These are phyloP conservation scores for Diaporthe aspalathi DNA, from an alignment of 2,329 filamentous ascomycete species.

Conservation along the genomic window DNA sequence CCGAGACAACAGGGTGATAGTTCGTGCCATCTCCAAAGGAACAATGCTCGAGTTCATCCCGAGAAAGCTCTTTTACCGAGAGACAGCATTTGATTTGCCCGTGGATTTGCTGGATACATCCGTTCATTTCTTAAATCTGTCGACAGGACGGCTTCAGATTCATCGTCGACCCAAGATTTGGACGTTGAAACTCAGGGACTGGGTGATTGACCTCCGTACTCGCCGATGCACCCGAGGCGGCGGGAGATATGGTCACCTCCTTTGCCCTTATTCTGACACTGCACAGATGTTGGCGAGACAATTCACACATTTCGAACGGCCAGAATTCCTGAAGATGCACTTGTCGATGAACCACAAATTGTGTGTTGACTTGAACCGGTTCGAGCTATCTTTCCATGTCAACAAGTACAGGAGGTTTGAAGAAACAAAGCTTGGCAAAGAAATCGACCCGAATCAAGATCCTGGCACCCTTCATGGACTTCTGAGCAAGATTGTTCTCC, in stretches of 20 bases:
- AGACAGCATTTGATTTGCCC: slow-evolving; percentile 60
- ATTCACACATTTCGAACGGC: slow-evolving; percentile 63
- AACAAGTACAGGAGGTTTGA: slow-evolving; percentile 55
- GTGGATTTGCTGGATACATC: slow-evolving; percentile 60
- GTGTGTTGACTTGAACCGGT: slow-evolving; percentile 60
- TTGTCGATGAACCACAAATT: slow-evolving; percentile 54
- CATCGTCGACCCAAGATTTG: slow-evolving; percentile 54
- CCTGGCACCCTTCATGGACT: slow-evolving; percentile 71
- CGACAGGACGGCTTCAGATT: slow-evolving; percentile 58
- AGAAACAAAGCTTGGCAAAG: slow-evolving; percentile 60
- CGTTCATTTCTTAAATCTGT: slow-evolving; percentile 70
- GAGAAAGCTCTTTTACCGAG: slow-evolving; percentile 44
- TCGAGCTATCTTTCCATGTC: slow-evolving; percentile 66
- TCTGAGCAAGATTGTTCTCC: slow-evolving; percentile 67
- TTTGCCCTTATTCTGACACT: slow-evolving; percentile 60
- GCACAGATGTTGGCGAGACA: slow-evolving; percentile 54
- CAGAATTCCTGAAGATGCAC: slow-evolving; percentile 56
- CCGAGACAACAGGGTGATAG: slow-evolving; percentile 52
- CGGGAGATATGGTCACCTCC: slow-evolving; percentile 45
- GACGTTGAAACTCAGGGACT: slow-evolving; percentile 45
- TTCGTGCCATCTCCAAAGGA: slow-evolving; percentile 52
- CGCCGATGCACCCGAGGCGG: slow-evolving; percentile 40
- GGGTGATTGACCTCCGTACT: slow-evolving; percentile 48
- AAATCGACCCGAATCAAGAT: slow-evolving; percentile 69
- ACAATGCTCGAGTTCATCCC: slow-evolving; percentile 51